Evolutionary conservation across 1,284 basidiomycete species (phyloP), one percentile per base, ranked within the genome.

Genomic region (Hypsizygus ulmarius): DNA sequence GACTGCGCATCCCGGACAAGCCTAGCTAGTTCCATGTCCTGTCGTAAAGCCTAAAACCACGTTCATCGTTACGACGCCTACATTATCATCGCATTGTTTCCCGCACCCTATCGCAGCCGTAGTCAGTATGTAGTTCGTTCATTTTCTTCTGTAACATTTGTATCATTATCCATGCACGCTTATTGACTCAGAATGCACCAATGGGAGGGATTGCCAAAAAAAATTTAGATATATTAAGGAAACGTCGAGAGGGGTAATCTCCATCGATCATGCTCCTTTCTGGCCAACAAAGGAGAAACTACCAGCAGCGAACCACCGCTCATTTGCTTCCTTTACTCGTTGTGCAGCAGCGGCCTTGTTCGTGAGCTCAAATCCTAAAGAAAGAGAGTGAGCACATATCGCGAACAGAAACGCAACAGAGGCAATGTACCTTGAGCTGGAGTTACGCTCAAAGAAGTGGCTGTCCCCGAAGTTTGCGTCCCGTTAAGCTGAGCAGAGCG

Each of bases 391-490:
- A 60, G 51, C 57, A 49, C 56, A 36, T n/a, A n/a, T 51, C 45
- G 5, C 5, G 18, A 11, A 19, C 43, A 28, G n/a, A 25, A 16
- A 43, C 40, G 28, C 10, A 55, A 39, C 10, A 55, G 39, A 51
- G 39, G 8, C 29, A 37, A 63, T 76, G 43, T 50, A 84, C 92
- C 96, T 82, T 98, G 96, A 5, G 95, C 90, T 7, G 96, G 96
- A 4, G 96, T 99, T 51, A 99, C 96, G 7, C 89, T 89, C 50
- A 99, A 71, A 18, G 91, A 94, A 0, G 94, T 97, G 2, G 92
- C 87, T 2, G 90, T 94, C 37, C 96, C 96, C 0, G 88, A 89
- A 12, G 79, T 78, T 48, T 79, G 74, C n/a, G 81, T 69, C 27
- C 71, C 66, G 67, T 75, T 66, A 12, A 70, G 59, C 45, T 86